Evolutionary conservation across 139 green algal species (phyloP), one percentile per base, ranked within the genome.

Genomic region (Dunaliella primolecta): DNA sequence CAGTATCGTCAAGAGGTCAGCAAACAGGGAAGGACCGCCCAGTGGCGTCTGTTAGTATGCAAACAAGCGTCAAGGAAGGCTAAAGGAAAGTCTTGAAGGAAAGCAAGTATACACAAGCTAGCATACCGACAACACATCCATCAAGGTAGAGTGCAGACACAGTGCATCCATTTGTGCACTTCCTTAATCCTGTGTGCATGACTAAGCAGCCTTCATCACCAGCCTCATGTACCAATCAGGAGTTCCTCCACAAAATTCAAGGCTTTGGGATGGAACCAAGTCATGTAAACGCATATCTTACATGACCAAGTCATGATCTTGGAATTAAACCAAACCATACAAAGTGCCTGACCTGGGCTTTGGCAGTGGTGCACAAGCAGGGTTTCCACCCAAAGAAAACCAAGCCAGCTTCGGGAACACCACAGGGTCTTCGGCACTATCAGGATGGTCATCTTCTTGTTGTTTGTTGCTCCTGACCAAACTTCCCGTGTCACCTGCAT

Each of bases 301-400:
- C 46, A 25, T 25, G 46, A 7, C 15, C 46, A 64, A 64, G 46
- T 15, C 46, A 64, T 15, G 15, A 64, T 64, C 46, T 64, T 64
- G 15, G 46, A 15, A 64, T 15, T 64, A 25, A 64, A 25, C 7
- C 46, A 64, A 15, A 64, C 7, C 15, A 64, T 15, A 64, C 46
- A 64, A n/a, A n/a, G n/a, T 64, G 46, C 1, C 56, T 46, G 25
- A 57, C 24, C 55, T 83, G 57, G 79, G 85, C 2, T 85, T 75
- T 7, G 88, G 88, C 35, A 88, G 87, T 0, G 82, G 33, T 15
- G 87, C 79, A 36, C 89, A 94, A 1, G 80, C 77, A 1, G 93
- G 92, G 86, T 98, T 98, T 78, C 90, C 87, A 35, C 93, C 95
- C 32, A 98, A 83, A 32, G 89, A 94, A 78, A 97, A 88, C 95